A percentile compares a stretch with the other conserved stretches of the same genome.
These are phyloP conservation scores for Neonothopanus nambi DNA, from an alignment of 1,284 basidiomycete genomes.

Conservation along the genomic window DNA sequence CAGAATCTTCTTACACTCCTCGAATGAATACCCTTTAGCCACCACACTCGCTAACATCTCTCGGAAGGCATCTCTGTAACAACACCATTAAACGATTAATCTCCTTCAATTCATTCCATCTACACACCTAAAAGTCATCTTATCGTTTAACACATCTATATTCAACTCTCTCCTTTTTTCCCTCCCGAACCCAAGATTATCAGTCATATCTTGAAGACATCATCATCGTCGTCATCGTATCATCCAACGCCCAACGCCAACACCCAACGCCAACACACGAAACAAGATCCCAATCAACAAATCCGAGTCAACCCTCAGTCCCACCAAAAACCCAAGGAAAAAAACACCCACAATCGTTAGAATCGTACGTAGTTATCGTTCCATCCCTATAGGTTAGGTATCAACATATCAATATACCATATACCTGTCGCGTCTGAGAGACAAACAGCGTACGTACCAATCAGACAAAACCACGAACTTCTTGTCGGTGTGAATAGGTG, in stretches of 20 bases:
- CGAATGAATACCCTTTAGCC: conserved; percentile 67
- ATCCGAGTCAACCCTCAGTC: neutral
- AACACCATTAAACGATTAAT: neutral
- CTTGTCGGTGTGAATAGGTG: conserved; percentile 76
- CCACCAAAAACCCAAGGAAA: neutral
- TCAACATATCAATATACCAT: too few relatives aligned
- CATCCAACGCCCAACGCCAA: too few relatives aligned
- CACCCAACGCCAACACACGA: neutral
- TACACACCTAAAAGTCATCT: conserved; percentile 68
- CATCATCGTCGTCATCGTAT: too few relatives aligned
- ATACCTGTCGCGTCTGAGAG: too few relatives aligned
- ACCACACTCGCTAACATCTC: conserved; percentile 78
- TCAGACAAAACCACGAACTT: conserved; percentile 87
- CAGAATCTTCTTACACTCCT: conserved; percentile 77
- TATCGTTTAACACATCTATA: conserved; percentile 66
- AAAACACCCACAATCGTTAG: conserved; percentile 81
- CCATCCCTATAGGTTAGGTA: conserved; percentile 68
- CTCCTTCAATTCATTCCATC: neutral
- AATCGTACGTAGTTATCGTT: conserved; percentile 88
- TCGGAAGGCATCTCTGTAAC: conserved; percentile 70
- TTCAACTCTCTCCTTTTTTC: conserved; percentile 72
- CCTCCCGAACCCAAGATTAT: conserved; percentile 73
- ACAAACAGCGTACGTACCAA: conserved; percentile 58
- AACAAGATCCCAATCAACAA: neutral
- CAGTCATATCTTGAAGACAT: conserved; percentile 69